These are phyloP conservation scores for Yamadazyma taylorii DNA, from an alignment of 1,139 yeast species.

Conservation along the genomic window DNA sequence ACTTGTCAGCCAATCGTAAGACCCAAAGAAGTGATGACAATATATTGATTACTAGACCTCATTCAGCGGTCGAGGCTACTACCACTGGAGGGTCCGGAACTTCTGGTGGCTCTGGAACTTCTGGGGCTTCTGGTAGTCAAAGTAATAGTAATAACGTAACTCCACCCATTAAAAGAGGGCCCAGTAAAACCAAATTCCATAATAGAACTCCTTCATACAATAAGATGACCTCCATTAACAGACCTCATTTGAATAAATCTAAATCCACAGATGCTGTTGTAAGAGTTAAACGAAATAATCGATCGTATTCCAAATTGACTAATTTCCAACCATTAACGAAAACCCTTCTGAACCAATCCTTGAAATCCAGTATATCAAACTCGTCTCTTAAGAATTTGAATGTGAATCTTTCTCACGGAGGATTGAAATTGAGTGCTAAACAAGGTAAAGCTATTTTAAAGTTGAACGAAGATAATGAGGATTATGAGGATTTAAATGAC, in stretches of 20 bases:
- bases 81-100: background rate
- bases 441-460: constrained; percentile 43
- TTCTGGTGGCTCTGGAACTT: background rate
- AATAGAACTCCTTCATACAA: constrained; percentile 38
- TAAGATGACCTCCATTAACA: constrained; percentile 11
- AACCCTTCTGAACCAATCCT: constrained; percentile 32
- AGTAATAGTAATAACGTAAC: background rate
- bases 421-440: constrained; percentile 40
- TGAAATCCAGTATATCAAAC: constrained; percentile 33
- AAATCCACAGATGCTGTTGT: constrained; percentile 46
- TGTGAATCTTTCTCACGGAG: constrained; percentile 16
- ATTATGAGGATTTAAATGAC: constrained; percentile 30
- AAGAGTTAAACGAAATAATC: constrained; percentile 34
- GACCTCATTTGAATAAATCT: constrained; percentile 42
- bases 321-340: constrained; percentile 44
- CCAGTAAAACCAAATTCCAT: constrained; percentile 21
- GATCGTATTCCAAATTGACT: constrained; percentile 36
- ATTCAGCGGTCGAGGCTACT: background rate
- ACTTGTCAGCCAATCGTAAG: background rate
- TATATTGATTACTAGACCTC: background rate
- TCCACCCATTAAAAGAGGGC: constrained; percentile 4
- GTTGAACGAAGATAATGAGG: constrained; percentile 38
- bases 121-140: background rate
- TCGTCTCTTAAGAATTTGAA: constrained; percentile 36
- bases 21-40: constrained; percentile 1